Evolutionary conservation across 257 asterid genomes (phyloP).

Genomic region (Phtheirospermum japonicum): DNA sequence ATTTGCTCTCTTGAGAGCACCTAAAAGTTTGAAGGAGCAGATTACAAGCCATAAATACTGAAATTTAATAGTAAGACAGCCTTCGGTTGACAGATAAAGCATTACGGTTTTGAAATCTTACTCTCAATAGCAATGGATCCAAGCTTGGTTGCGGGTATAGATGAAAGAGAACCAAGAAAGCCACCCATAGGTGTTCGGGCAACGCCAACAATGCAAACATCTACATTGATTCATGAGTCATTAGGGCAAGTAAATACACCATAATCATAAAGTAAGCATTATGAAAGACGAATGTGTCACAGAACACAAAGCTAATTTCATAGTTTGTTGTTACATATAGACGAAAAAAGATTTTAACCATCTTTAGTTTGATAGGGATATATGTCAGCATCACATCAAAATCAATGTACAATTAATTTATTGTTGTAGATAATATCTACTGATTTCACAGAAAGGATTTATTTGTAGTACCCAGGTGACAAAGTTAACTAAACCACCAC

Average conservation of each 20-base stretch:
- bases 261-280: not conserved
- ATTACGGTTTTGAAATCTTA: constrained; percentile 37
- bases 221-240: constrained; percentile 35
- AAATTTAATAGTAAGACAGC: not conserved
- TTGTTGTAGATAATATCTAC: not conserved
- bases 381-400: not conserved
- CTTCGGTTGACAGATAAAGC: constrained; percentile 9
- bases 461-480: not conserved
- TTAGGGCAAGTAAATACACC: constrained; percentile 14
- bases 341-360: not conserved
- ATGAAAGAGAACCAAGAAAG: constrained; percentile 91
- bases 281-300: constrained; percentile 1
- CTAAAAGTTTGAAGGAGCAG: constrained; percentile 39
- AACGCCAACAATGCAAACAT: constrained; percentile 96
- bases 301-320: constrained; percentile 15
- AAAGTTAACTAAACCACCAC: constrained; percentile 1
- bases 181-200: constrained; percentile 98
- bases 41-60: constrained; percentile 12
- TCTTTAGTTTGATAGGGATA: constrained; percentile 19
- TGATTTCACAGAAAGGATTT: not conserved
- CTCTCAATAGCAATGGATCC: constrained; percentile 90
- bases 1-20: constrained; percentile 89
- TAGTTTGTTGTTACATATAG: not conserved
- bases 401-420: too few species aligned
- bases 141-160: constrained; percentile 87